A percentile compares a stretch with the other conserved stretches of the same genome.
Evolutionary conservation across 2,329 filamentous ascomycete genomes (phyloP).

Genomic region (Coniochaeta ligniaria): DNA sequence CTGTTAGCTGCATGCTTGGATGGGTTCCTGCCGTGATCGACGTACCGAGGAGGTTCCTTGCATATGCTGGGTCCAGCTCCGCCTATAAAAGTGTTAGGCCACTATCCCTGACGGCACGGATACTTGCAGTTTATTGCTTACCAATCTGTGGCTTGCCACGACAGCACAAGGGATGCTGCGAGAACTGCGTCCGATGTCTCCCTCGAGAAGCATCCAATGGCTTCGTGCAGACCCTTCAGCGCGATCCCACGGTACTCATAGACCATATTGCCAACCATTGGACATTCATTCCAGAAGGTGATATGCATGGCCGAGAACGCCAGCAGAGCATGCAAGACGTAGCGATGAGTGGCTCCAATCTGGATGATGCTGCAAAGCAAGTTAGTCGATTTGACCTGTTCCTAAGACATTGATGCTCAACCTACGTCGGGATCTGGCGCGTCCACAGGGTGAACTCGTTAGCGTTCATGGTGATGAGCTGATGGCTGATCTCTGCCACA

Average conservation of each 20-base stretch:
- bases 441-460: constrained; percentile 90
- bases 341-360: constrained; percentile 73
- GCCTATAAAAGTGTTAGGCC: constrained; percentile 46
- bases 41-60: constrained; percentile 83
- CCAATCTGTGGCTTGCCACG: constrained; percentile 97
- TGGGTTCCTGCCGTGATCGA: constrained; percentile 10
- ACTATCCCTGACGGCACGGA: constrained; percentile 12
- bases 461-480: constrained; percentile 69
- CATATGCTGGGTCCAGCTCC: constrained; percentile 87
- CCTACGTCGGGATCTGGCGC: constrained; percentile 84
- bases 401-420: constrained; percentile 9
- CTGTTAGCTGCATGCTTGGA: constrained; percentile 7
- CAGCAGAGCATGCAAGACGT: constrained; percentile 90
- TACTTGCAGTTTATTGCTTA: constrained; percentile 42
- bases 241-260: constrained; percentile 84
- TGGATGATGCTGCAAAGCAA: constrained; percentile 59
- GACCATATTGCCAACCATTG: constrained; percentile 78
- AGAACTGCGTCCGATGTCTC: constrained; percentile 87
- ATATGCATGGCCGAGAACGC: constrained; percentile 94
- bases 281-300: constrained; percentile 80
- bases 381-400: not conserved
- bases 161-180: constrained; percentile 83
- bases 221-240: constrained; percentile 79
- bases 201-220: constrained; percentile 76
- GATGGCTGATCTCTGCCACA: constrained; percentile 75